Conservation (phyloP, 2,329 filamentous ascomycete genomes). For the Aspergillus japonicus region DNA sequence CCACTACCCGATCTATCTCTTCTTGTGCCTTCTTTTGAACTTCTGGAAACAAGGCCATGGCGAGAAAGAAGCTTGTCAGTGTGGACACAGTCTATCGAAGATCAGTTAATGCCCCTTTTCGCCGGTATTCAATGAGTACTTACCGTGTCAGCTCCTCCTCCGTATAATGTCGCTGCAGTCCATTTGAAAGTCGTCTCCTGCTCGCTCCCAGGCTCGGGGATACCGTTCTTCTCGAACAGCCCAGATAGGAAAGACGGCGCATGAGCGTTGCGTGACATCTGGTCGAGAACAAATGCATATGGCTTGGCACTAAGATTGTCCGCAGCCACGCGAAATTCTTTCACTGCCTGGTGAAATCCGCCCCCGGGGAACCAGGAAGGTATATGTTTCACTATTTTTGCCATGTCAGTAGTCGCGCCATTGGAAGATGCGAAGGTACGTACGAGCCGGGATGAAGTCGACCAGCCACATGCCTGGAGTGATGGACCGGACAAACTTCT, state of each 20-base stretch:
- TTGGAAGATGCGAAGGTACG: not conserved
- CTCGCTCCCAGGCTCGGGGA: conserved; percentile 8
- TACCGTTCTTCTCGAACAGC: conserved; percentile 12
- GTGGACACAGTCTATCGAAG: not conserved
- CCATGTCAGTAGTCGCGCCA: not conserved
- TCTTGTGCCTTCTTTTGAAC: conserved; percentile 10
- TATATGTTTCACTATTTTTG: conserved; percentile 7
- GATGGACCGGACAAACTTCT: conserved; percentile 34
- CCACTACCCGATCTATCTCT: conserved; percentile 11
- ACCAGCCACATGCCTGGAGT: conserved; percentile 14
- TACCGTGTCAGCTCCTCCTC: conserved; percentile 45
- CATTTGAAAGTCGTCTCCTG: conserved; percentile 43
- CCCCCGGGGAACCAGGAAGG: conserved; percentile 11
- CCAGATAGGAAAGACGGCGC: conserved; percentile 20
- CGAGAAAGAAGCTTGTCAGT: conserved; percentile 5
- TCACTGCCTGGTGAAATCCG: not conserved
- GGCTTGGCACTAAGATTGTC: conserved; percentile 38
- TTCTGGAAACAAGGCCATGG: conserved; percentile 10
- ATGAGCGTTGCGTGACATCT: conserved; percentile 11
- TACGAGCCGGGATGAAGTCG: conserved; percentile 13
- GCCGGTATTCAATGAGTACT: not conserved
- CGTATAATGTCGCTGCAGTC: conserved; percentile 44
- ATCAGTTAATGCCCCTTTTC: not conserved
- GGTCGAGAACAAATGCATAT: conserved; percentile 30
- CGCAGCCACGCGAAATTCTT: conserved; percentile 24